phyloP scores from a whole-genome alignment of 441 rosid species.

The Eutrema salsugineum region DNA sequence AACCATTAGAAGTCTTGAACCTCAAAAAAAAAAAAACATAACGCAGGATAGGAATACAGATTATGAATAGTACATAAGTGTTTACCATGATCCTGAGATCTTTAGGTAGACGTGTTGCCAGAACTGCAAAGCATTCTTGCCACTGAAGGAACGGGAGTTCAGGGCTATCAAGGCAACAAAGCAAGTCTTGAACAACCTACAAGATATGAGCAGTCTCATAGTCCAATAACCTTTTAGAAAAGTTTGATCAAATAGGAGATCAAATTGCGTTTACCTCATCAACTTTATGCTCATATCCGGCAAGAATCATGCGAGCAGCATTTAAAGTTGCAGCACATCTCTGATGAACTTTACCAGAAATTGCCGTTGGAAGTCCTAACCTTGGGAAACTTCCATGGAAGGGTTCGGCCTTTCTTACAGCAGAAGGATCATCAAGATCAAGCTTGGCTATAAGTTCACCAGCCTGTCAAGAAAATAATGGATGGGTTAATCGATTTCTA shows the following conservation, averaged over 20 bases:
- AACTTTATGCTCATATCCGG: slow-evolving; percentile 95
- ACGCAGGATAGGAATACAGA: not conserved
- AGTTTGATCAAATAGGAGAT: not conserved
- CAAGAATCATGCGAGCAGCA: slow-evolving; percentile 98
- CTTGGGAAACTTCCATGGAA: slow-evolving; percentile 91
- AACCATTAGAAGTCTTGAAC: slow-evolving; percentile 13
- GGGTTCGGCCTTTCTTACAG: slow-evolving; percentile 98
- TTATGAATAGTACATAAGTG: slow-evolving; percentile 19
- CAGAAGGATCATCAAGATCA: slow-evolving; percentile 99
- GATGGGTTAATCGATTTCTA: not conserved
- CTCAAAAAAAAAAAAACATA: slow-evolving; percentile 23
- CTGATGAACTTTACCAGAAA: slow-evolving; percentile 98
- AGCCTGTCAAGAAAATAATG: slow-evolving; percentile 54
- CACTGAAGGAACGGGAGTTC: slow-evolving; percentile 99
- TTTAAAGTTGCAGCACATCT: slow-evolving; percentile 95
- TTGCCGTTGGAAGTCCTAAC: slow-evolving; percentile 94
- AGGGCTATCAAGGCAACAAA: slow-evolving; percentile 93
- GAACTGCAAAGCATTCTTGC: slow-evolving; percentile 98
- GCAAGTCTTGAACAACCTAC: slow-evolving; percentile 94
- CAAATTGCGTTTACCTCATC: slow-evolving; percentile 65
- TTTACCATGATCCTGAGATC: slow-evolving; percentile 84
- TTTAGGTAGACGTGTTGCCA: slow-evolving; percentile 95
- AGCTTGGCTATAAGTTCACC: slow-evolving; percentile 99
- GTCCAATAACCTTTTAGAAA: not conserved
- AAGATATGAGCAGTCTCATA: slow-evolving; percentile 21